These are phyloP conservation scores for Sporothrix variecibatus DNA, from an alignment of 2,329 filamentous ascomycete species.

Conservation along the genomic window DNA sequence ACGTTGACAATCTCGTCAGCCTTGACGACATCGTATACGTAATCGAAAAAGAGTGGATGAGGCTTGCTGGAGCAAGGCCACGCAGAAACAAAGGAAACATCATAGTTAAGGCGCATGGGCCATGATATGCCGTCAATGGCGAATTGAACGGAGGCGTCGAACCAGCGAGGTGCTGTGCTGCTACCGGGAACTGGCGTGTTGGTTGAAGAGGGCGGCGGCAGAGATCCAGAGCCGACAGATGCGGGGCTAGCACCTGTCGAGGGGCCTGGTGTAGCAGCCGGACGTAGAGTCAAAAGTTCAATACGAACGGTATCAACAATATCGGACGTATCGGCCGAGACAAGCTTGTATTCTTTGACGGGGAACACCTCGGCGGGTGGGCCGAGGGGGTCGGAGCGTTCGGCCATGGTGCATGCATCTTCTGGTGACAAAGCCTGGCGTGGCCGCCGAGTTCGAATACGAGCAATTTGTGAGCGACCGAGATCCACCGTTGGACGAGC, in stretches of 20 bases:
- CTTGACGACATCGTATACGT: constrained; percentile 59
- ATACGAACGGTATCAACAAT: constrained; percentile 67
- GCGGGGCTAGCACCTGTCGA: constrained; percentile 21
- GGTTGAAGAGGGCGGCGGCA: constrained; percentile 11
- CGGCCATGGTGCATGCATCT: constrained; percentile 66
- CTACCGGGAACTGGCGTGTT: constrained; percentile 13
- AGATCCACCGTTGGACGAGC: constrained; percentile 69
- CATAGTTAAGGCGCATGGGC: constrained; percentile 63
- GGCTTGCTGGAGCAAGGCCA: constrained; percentile 66
- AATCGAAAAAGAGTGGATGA: constrained; percentile 73
- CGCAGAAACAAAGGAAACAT: constrained; percentile 66
- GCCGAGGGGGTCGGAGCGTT: constrained; percentile 69
- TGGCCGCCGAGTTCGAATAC: constrained; percentile 62
- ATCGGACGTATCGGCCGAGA: constrained; percentile 63
- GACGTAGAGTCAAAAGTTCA: constrained; percentile 64
- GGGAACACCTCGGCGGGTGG: constrained; percentile 64
- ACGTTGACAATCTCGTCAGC: constrained; percentile 68
- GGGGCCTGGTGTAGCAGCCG: constrained; percentile 10
- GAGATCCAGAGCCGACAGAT: constrained; percentile 16
- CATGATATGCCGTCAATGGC: constrained; percentile 64
- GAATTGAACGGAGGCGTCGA: constrained; percentile 64
- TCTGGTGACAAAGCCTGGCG: constrained; percentile 57
- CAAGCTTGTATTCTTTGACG: constrained; percentile 66
- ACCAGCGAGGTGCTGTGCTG: constrained; percentile 44
- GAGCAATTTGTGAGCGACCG: constrained; percentile 67